A percentile compares a stretch with the other conserved stretches of the same genome.
phyloP scores from a whole-genome alignment of 345 rosid species.

The Garcia nutans region DNA sequence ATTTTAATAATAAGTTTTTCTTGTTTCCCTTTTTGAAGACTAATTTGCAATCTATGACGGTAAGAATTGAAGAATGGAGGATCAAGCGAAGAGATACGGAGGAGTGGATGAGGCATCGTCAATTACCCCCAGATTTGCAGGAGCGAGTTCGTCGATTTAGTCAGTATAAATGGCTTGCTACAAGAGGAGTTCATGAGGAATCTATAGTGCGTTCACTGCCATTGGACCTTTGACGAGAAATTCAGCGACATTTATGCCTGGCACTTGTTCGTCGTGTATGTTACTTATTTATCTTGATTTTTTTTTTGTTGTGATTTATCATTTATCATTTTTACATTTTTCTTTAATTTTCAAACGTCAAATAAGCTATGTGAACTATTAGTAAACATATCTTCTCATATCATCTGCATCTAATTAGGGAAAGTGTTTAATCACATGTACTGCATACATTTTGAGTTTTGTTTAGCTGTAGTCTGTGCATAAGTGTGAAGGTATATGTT shows the following conservation, averaged over 20 bases:
- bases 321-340: background rate
- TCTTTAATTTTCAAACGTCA: background rate
- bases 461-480: too few species aligned
- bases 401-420: background rate
- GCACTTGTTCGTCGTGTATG: slow-evolving; percentile 88
- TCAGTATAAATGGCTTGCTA: slow-evolving; percentile 93
- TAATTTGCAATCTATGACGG: slow-evolving; percentile 78
- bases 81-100: slow-evolving; percentile 84
- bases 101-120: slow-evolving; percentile 98
- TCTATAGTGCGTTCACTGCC: slow-evolving; percentile 69
- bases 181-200: slow-evolving; percentile 93
- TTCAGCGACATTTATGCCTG: slow-evolving; percentile 86
- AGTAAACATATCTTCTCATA: background rate
- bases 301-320: background rate
- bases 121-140: slow-evolving; percentile 68
- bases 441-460: too few species aligned
- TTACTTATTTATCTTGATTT: slow-evolving; percentile 7
- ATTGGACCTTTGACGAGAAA: slow-evolving; percentile 81
- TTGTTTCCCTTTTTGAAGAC: slow-evolving; percentile 45
- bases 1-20: background rate
- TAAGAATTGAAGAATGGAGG: slow-evolving; percentile 89
- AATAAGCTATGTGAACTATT: background rate
- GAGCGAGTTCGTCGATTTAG: slow-evolving; percentile 74
- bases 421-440: background rate
- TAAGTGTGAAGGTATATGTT: too few species aligned